phyloP scores from a whole-genome alignment of 2,329 filamentous ascomycete genomes.

The Tetracladium maxilliforme region DNA sequence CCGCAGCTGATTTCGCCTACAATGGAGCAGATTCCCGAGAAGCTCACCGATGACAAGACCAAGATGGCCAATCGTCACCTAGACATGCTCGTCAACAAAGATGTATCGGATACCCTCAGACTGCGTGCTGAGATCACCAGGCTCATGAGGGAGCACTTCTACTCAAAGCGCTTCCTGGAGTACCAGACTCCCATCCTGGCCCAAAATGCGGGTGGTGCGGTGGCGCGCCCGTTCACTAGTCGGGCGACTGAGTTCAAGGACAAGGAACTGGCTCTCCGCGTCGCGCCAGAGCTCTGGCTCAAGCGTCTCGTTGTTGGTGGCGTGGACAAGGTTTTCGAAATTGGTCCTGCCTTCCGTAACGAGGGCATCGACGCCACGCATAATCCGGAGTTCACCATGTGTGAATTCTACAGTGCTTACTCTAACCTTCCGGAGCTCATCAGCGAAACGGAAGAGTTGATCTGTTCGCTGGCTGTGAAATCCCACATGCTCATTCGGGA shows the following conservation, averaged over 20 bases:
- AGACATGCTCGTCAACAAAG: constrained; percentile 66
- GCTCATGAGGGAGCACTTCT: constrained; percentile 59
- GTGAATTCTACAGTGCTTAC: constrained; percentile 90
- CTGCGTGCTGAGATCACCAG: constrained; percentile 63
- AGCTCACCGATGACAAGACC: constrained; percentile 55
- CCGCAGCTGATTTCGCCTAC: constrained; percentile 65
- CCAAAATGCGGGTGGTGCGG: constrained; percentile 70
- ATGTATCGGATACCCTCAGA: constrained; percentile 53
- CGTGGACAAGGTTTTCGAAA: constrained; percentile 80
- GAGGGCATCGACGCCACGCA: constrained; percentile 85
- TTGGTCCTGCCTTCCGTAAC: constrained; percentile 84
- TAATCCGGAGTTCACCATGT: constrained; percentile 95
- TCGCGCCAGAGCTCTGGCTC: constrained; percentile 90
- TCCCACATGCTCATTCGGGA: constrained; percentile 29
- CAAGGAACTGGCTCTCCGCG: constrained; percentile 61
- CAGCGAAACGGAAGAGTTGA: constrained; percentile 55
- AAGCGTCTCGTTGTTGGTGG: constrained; percentile 85
- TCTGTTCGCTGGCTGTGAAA: constrained; percentile 41
- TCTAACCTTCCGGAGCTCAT: constrained; percentile 65
- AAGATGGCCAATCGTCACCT: constrained; percentile 68
- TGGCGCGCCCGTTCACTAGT: constrained; percentile 76
- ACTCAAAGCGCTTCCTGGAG: constrained; percentile 62
- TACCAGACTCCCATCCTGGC: constrained; percentile 85
- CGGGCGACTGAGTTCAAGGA: constrained; percentile 60
- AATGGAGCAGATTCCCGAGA: constrained; percentile 63